Percentiles rank a stretch among this genome's conserved stretches.
These are phyloP conservation scores for Hypholoma sublateritium DNA, from an alignment of 768 basidiomycete genomes.

Conservation along the genomic window DNA sequence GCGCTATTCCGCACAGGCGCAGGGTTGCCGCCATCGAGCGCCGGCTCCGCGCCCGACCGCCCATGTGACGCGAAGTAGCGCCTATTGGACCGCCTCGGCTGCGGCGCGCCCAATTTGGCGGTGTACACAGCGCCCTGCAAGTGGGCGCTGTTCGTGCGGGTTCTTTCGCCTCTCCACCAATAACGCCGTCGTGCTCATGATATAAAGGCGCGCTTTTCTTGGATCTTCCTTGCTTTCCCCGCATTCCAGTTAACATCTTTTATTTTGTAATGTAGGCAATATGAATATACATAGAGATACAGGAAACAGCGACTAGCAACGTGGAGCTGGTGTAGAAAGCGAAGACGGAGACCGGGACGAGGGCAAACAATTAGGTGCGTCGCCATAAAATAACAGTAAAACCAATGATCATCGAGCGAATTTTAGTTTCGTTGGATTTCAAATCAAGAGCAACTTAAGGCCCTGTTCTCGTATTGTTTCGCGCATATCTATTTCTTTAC, in stretches of 20 bases:
- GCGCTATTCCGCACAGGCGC: not conserved
- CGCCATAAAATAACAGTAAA: conserved; percentile 9
- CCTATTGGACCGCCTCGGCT: not conserved
- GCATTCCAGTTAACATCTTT: not conserved
- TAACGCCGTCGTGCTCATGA: not conserved
- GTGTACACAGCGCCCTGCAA: not conserved
- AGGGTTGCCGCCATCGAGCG: conserved; percentile 7
- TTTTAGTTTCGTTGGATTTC: conserved; percentile 17
- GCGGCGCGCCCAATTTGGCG: not conserved
- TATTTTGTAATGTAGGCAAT: conserved; percentile 9
- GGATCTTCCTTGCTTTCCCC: not conserved
- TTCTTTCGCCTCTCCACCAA: not conserved
- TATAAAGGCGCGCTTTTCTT: not conserved
- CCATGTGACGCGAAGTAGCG: not conserved
- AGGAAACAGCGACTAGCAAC: conserved; percentile 5
- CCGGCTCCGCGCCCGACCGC: conserved; percentile 13
- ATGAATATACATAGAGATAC: conserved; percentile 7
- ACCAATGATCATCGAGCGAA: conserved; percentile 5
- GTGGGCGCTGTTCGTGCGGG: conserved; percentile 15
- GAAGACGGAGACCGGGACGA: conserved; percentile 3
- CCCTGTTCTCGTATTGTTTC: conserved; percentile 54
- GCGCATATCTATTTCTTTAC: conserved; percentile 57
- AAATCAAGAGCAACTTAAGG: conserved; percentile 52
- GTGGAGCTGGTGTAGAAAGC: conserved; percentile 5
- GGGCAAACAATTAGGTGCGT: conserved; percentile 20